Conservation (phyloP, 31 red algal species). For the Endocladia muricata region DNA sequence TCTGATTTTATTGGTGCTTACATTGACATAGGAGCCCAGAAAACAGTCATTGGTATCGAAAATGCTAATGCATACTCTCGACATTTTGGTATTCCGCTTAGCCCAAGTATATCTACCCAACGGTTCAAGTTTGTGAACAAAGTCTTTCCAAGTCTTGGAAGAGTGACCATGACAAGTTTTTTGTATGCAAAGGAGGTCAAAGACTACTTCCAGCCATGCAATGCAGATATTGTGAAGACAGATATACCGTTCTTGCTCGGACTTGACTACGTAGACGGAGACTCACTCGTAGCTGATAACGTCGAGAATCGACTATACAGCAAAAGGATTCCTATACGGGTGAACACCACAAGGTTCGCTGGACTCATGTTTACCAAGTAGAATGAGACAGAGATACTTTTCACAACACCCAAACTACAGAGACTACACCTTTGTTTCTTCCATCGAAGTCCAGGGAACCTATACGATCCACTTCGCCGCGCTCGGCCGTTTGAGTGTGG, state of each 20-base stretch:
- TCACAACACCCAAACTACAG: neutral
- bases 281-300: neutral
- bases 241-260: neutral
- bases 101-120: no score
- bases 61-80: no score
- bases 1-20: no score
- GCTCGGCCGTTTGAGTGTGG: neutral
- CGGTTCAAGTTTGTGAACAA: no score
- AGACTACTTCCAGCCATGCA: no score
- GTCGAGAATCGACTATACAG: neutral
- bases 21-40: no score
- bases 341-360: neutral
- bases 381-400: neutral
- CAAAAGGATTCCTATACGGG: neutral
- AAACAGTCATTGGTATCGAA: no score
- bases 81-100: no score
- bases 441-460: neutral
- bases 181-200: no score
- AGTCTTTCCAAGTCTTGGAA: no score
- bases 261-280: neutral
- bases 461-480: neutral
- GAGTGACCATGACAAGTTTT: no score
- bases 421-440: neutral
- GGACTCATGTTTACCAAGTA: neutral
- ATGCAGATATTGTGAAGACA: neutral